These are phyloP conservation scores for Echria macrotheca DNA, from an alignment of 495 filamentous ascomycete genomes.

Conservation along the genomic window DNA sequence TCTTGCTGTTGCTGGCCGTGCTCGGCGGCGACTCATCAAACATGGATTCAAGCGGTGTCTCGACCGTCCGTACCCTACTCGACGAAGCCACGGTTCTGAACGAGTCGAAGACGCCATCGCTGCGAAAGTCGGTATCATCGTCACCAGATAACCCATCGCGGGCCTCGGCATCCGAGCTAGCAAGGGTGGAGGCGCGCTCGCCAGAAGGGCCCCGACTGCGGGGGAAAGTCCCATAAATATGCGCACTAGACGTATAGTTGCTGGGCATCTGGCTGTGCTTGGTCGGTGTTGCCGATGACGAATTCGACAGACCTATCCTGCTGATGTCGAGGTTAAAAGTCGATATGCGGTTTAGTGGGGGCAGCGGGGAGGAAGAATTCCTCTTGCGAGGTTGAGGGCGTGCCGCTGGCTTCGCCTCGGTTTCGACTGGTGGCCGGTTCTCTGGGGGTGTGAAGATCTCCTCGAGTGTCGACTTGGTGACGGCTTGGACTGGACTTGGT, in stretches of 20 bases:
- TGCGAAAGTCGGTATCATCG: conserved; percentile 79
- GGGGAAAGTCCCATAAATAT: conserved; percentile 17
- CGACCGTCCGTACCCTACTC: conserved; percentile 41
- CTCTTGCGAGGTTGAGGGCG: conserved; percentile 35
- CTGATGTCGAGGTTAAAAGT: conserved; percentile 52
- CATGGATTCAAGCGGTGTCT: conserved; percentile 71
- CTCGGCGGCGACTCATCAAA: conserved; percentile 71
- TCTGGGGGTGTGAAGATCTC: conserved; percentile 22
- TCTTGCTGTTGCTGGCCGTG: conserved; percentile 45
- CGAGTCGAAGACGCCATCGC: conserved; percentile 89
- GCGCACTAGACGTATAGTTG: conserved; percentile 25
- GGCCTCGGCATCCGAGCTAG: conserved; percentile 76
- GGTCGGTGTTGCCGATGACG: conserved; percentile 26
- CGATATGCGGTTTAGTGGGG: conserved; percentile 51
- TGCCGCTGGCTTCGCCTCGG: conserved; percentile 19
- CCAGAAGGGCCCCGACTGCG: conserved; percentile 28
- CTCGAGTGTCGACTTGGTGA: conserved; percentile 18
- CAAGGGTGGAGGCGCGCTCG: conserved; percentile 73
- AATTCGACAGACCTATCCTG: conserved; percentile 36
- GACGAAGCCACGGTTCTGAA: conserved; percentile 74
- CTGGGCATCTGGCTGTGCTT: conserved; percentile 20
- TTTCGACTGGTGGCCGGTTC: conserved; percentile 12
- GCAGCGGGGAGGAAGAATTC: conserved; percentile 51
- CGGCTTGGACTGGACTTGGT: conserved; percentile 17
- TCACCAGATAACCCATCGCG: conserved; percentile 75